Percentiles rank a stretch among this genome's conserved stretches.
These are phyloP conservation scores for Aphanomyces astaci DNA, from an alignment of 352 stramenopile genomes.

Conservation along the genomic window DNA sequence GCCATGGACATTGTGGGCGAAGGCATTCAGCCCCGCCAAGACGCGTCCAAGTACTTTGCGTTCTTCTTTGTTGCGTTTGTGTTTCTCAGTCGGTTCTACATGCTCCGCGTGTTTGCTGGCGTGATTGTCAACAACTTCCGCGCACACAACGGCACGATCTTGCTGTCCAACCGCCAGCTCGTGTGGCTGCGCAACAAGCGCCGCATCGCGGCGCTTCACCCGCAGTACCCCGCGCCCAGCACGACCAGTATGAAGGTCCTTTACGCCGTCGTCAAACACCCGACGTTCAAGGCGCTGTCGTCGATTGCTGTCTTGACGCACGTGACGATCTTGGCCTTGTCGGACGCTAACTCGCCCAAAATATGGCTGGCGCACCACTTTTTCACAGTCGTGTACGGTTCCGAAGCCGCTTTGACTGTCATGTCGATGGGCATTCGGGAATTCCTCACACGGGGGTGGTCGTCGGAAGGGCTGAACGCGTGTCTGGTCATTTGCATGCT, in stretches of 20 bases:
- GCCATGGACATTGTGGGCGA: slow-evolving; percentile 73
- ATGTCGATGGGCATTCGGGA: slow-evolving; percentile 68
- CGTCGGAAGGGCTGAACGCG: slow-evolving; percentile 17
- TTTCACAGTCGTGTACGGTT: slow-evolving; percentile 67
- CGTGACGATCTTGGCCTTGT: slow-evolving; percentile 46
- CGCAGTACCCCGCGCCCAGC: slow-evolving; percentile 63
- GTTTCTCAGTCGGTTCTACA: slow-evolving; percentile 60
- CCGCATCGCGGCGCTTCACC: slow-evolving; percentile 46
- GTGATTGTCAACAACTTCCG: slow-evolving; percentile 86
- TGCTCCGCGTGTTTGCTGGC: slow-evolving; percentile 39
- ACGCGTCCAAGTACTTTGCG: slow-evolving; percentile 62
- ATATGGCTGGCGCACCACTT: slow-evolving; percentile 77
- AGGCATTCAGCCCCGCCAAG: slow-evolving; percentile 55
- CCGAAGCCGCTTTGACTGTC: slow-evolving; percentile 59
- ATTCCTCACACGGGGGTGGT: slow-evolving; percentile 39
- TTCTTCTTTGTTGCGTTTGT: slow-evolving; percentile 46
- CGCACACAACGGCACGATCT: slow-evolving; percentile 68
- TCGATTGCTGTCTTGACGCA: slow-evolving; percentile 58
- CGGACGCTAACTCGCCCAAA: slow-evolving; percentile 18
- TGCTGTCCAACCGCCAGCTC: slow-evolving; percentile 68
- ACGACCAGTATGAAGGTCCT: slow-evolving; percentile 49
- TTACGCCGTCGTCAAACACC: slow-evolving; percentile 59
- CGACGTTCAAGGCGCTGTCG: slow-evolving; percentile 52
- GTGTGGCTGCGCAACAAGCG: slow-evolving; percentile 72
- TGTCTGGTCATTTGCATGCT: slow-evolving; percentile 31